Base-by-base conservation (phyloP, 805 yeast genomes). In the Jamesozyma hellenica region DNA sequence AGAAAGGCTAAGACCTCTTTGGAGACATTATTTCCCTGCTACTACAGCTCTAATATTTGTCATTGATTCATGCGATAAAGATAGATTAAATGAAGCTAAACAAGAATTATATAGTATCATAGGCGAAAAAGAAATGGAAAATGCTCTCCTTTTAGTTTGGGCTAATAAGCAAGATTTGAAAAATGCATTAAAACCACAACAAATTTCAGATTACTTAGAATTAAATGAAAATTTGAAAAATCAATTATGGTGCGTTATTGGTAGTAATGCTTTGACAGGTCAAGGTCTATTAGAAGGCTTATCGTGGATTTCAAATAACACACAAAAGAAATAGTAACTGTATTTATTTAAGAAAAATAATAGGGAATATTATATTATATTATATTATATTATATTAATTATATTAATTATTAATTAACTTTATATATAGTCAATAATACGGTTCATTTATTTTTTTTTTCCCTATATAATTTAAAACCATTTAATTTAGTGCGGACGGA, bases 11-110 rank as follows among this genome's bases (percentile, higher is more conserved):
- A 75, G 96, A 56, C 94, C 94, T 0, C 69, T 88, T 42, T 88
- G 97, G 96, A 77, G 96, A 62, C 96, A 88, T 58, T 88, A 88
- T 64, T 86, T 82, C 63, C 83, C 94, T 11, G 95, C 95, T 29
- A 85, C 96, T 4, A 82, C 86, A 56, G 95, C 95, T 9, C 71
- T 88, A 42, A 85, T 88, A 40, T 88, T 84, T 60, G 96, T 88
- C 40, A 81, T 88, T 44, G 97, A 88, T 63, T 74, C 86, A 5
- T 75, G 82, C 7, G 95, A 87, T 61, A 57, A 64, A 34, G 73
- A 69, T 26, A 71, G 96, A 53, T 65, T 88, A 50, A 78, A 75
- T 38, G 92, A 82, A 60, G 82, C 92, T 18, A 82, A 79, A 49
- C 74, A 69, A 46, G 95, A 86, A 58, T 67, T 88, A 51, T 74